These are phyloP conservation scores for Hymenoscyphus occultus DNA, from an alignment of 2,329 filamentous ascomycete species.

Conservation along the genomic window DNA sequence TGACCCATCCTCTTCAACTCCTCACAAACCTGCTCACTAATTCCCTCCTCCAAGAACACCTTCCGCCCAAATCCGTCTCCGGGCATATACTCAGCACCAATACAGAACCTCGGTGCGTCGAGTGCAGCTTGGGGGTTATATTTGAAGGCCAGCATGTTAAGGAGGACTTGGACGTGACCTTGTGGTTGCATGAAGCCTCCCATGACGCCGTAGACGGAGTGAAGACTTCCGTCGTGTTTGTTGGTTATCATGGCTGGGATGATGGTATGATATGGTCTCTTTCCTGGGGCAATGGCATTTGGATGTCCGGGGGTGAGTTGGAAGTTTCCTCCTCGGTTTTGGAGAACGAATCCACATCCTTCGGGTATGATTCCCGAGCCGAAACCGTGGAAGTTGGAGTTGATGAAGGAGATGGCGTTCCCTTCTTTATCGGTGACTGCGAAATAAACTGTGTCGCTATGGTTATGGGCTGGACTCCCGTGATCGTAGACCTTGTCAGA, in stretches of 20 bases:
- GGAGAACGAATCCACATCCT: slow-evolving; percentile 87
- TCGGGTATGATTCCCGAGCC: slow-evolving; percentile 82
- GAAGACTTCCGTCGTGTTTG: slow-evolving; percentile 65
- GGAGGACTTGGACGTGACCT: slow-evolving; percentile 87
- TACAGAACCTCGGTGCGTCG: slow-evolving; percentile 87
- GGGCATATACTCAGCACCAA: slow-evolving; percentile 67
- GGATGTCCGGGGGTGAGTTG: slow-evolving; percentile 68
- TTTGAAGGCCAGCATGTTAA: slow-evolving; percentile 83
- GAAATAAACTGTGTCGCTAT: slow-evolving; percentile 94
- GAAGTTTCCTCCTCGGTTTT: slow-evolving; percentile 91
- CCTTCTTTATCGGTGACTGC: slow-evolving; percentile 75
- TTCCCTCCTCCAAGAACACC: slow-evolving; percentile 81
- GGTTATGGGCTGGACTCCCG: slow-evolving; percentile 80
- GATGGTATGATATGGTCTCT: slow-evolving; percentile 96
- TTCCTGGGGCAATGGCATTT: slow-evolving; percentile 75
- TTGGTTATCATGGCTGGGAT: slow-evolving; percentile 91
- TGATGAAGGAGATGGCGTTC: slow-evolving; percentile 95
- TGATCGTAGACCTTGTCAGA: slow-evolving; percentile 59
- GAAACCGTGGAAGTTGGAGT: slow-evolving; percentile 88
- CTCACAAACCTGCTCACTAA: slow-evolving; percentile 63
- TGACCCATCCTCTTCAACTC: slow-evolving; percentile 71
- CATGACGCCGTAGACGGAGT: slow-evolving; percentile 94
- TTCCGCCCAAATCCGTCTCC: slow-evolving; percentile 55
- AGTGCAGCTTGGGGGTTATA: slow-evolving; percentile 83
- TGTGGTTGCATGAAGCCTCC: slow-evolving; percentile 98